Evolutionary conservation across 1,284 basidiomycete species (phyloP), one percentile per base, ranked within the genome.

Genomic region (Vanrija sp.): DNA sequence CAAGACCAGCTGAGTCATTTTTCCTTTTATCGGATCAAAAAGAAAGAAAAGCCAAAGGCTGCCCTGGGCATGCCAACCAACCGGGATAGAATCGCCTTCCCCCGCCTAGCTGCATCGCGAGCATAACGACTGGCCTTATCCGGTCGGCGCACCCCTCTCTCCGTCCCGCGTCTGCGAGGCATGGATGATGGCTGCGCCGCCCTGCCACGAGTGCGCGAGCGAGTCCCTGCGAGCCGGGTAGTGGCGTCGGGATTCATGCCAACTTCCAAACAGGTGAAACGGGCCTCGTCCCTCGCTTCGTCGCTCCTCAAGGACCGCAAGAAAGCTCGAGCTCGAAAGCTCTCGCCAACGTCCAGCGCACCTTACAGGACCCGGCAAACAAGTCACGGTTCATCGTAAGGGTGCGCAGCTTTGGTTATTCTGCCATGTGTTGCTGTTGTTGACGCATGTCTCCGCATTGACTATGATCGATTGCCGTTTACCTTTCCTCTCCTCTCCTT

Each of bases 101-200:
- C 62, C 62, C 62, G 62, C 62, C 59, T 54, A 46, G 59, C 62
- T 63, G 49, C 62, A 61, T 63, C 59, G 62, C 56, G 47, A 63
- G 42, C 58, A 55, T 49, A 56, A 40, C 58, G 39, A 57, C 28
- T 51, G 60, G 52, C 52, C 46, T 40, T 18, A 28, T 16, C 40
- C 34, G 46, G 59, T 43, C 46, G 48, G 28, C 38, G 26, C 43
- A 8, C 16, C 48, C 50, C 52, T 39, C 56, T 55, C 53, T 25
- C 43, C 50, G 53, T 38, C 46, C 52, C 54, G 54, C 55, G 53
- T 51, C 56, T 58, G 57, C 53, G 49, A 49, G 25, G 43, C 44
- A 23, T 43, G 46, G 54, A 52, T 54, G 55, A 55, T 28, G 56
- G 46, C 23, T 34, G 23, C 51, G 23, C 29, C 49, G 48, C 40